Evolutionary conservation across 805 yeast species (phyloP), one percentile per base, ranked within the genome.

Genomic region (Kuraishia molischiana): DNA sequence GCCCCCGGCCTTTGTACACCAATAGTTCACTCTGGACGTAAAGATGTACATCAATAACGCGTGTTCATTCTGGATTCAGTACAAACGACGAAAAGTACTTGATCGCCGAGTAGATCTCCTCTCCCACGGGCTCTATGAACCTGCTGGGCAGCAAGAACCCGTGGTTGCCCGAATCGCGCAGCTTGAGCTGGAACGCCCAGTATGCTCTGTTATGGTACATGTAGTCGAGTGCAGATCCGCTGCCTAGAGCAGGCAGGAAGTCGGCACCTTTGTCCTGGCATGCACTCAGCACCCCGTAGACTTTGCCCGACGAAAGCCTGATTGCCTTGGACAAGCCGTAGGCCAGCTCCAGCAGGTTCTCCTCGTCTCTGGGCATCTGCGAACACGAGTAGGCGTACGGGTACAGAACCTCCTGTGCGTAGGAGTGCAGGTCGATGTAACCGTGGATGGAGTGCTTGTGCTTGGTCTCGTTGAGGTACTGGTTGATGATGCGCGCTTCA

Each of bases 351-450:
- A 84, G 60, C 52, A 85, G 63, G 49, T 85, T 85, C 50, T 85
- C 95, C 45, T 77, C 72, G 51, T 85, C 95, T 29, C 90, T 59
- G 15, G 95, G 95, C 34, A 66, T 56, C 24, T 75, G 74, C 21
- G 68, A 71, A 56, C 95, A 85, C 1, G 89, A 76, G 52, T 69
- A 85, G 0, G 92, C 90, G 51, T 82, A 85, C 1, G 95, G 95
- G 52, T 78, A 83, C 20, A 85, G 61, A 21, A 86, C 72, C 47
- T 85, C 90, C 54, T 85, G 90, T 1, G 95, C 74, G 54, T 86
- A 86, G 2, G 95, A 82, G 52, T 85, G 95, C 46, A 85, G 67
- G 55, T 87, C 95, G 30, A 86, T 61, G 53, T 76, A 86, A 1
- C 95, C 95, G 53, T 74, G 72, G 26, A 84, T 72, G 29, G 72